A percentile compares a stretch with the other conserved stretches of the same genome.
Evolutionary conservation across 306 rosid species (phyloP).

Genomic region (Trichosanthes truncata): DNA sequence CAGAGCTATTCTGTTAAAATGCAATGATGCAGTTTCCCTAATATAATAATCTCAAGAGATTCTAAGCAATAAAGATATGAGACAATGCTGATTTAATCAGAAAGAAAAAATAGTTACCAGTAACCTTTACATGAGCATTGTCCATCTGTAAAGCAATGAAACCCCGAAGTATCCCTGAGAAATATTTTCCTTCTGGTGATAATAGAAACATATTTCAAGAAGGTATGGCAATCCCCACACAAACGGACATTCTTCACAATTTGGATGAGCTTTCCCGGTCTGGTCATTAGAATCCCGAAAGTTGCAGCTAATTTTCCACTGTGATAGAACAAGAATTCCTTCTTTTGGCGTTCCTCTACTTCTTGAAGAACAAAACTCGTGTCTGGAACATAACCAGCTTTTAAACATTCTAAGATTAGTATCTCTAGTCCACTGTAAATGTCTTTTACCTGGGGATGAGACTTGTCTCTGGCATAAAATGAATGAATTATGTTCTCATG

Average conservation of each 20-base stretch:
- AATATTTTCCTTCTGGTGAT: conserved; percentile 50
- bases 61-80: background rate
- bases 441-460: conserved; percentile 69
- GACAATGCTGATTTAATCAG: background rate
- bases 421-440: conserved; percentile 67
- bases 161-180: conserved; percentile 71
- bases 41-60: background rate
- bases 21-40: background rate
- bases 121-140: conserved; percentile 73
- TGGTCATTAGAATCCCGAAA: conserved; percentile 54
- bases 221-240: conserved; percentile 85
- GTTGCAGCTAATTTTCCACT: conserved; percentile 64
- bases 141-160: conserved; percentile 71
- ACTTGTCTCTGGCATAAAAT: conserved; percentile 71
- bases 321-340: conserved; percentile 58
- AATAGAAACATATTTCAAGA: conserved; percentile 60
- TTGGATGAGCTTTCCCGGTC: conserved; percentile 53
- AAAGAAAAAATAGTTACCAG: conserved; percentile 30
- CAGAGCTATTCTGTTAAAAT: background rate
- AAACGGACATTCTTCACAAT: conserved; percentile 64
- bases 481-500: conserved; percentile 51
- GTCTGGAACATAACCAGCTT: conserved; percentile 73
- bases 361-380: conserved; percentile 75
- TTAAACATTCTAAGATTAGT: conserved; percentile 65
- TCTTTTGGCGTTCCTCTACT: conserved; percentile 76